Base-by-base conservation (phyloP, 2,329 filamentous ascomycete species). In the Cryphonectria nitschkei region DNA sequence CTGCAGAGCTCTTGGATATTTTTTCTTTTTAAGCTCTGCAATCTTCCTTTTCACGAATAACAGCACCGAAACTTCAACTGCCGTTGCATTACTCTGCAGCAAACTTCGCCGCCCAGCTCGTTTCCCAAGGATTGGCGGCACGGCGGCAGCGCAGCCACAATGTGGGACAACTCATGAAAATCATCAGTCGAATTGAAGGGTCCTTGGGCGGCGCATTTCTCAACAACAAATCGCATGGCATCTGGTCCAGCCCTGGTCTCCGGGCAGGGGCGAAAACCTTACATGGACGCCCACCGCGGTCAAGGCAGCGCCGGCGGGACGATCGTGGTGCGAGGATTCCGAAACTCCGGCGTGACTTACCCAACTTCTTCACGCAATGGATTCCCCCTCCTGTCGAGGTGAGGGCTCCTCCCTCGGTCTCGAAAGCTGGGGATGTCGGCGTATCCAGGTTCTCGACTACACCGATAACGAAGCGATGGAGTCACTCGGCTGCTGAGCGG, bases 81-180 rank as follows among this genome's bases (percentile, higher is more conserved):
- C 29, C 19, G 29, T 58, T 39, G 32, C 56, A 61, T 64, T 65
- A 67, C 54, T 62, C 70, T 39, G 29, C 34, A 29, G 60, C 26
- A 52, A 26, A 26, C 54, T 37, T 69, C 63, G 67, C 68, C 52
- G 65, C 68, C 63, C 60, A 66, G 66, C 56, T 74, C 60, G 67
- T 60, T 68, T 43, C 43, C 58, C 41, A 70, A 67, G 74, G 74
- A 71, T 73, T 68, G 74, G 75, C 75, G 75, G 74, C 75, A 75
- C 75, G 76, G 75, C 76, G 75, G 75, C 73, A 75, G 74, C 74
- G 76, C 74, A 72, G 76, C 74, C 76, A 83, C 75, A 80, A 87
- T 87, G 85, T 82, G 79, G 82, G 84, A 82, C 82, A 84, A 81
- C 87, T 83, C 85, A 89, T 89, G 87, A 89, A 85, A 86, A 81